Conservation (phyloP, 2,329 filamentous ascomycete genomes). For the Nigrospora oryzae region DNA sequence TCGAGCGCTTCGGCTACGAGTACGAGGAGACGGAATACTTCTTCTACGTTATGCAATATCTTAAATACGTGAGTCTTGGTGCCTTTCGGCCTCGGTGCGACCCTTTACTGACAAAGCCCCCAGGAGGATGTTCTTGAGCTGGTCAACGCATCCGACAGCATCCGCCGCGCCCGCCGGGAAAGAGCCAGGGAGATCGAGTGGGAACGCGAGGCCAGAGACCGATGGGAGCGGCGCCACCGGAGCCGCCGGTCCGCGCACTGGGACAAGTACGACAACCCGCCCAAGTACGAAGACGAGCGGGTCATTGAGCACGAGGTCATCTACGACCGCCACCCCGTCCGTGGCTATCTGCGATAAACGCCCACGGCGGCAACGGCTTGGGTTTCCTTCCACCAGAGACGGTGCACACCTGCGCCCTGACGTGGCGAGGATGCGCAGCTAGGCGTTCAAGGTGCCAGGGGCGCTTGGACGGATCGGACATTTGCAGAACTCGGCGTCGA, state of each 20-base stretch:
- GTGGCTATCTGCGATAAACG: slow-evolving; percentile 16
- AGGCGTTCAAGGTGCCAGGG: no score
- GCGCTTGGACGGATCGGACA: no score
- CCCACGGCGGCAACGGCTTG: no score
- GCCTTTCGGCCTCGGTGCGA: not conserved
- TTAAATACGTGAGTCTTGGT: slow-evolving; percentile 65
- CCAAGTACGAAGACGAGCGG: slow-evolving; percentile 38
- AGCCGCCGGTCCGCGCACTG: slow-evolving; percentile 22
- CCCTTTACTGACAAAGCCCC: slow-evolving; percentile 20
- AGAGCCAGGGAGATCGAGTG: slow-evolving; percentile 46
- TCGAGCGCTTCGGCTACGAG: slow-evolving; percentile 75
- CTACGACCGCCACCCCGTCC: slow-evolving; percentile 39
- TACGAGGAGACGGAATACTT: slow-evolving; percentile 85
- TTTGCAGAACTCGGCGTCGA: no score
- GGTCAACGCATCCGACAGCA: slow-evolving; percentile 74
- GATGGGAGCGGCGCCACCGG: slow-evolving; percentile 34
- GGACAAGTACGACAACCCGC: slow-evolving; percentile 30
- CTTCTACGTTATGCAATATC: slow-evolving; percentile 89
- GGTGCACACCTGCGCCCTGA: no score
- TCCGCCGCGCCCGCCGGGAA: slow-evolving; percentile 54
- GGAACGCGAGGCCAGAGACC: slow-evolving; percentile 49
- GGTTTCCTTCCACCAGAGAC: no score
- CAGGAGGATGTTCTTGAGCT: slow-evolving; percentile 84
- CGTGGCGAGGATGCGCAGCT: no score
- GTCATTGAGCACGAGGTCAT: slow-evolving; percentile 61